These are phyloP conservation scores for Skeletonema tropicum DNA, from an alignment of 108 stramenopile species.

Conservation along the genomic window DNA sequence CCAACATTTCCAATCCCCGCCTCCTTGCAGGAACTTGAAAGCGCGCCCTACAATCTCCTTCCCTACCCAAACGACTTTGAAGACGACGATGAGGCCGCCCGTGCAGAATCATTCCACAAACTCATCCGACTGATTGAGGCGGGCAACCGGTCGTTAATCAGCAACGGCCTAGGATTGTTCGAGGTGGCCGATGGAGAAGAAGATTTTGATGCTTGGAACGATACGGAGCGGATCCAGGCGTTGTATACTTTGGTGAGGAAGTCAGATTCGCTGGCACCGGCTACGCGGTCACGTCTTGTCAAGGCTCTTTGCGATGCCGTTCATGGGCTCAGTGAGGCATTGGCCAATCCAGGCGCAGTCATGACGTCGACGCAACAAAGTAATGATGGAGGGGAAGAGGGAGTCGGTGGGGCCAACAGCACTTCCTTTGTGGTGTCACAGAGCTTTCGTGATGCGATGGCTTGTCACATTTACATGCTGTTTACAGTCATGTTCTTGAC, in stretches of 20 bases:
- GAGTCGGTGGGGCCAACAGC: conserved; percentile 6
- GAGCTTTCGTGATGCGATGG: conserved; percentile 74
- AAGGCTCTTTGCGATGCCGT: conserved; percentile 66
- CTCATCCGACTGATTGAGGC: conserved; percentile 63
- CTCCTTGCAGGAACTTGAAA: conserved; percentile 81
- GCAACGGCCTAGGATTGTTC: conserved; percentile 59
- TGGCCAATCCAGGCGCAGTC: conserved; percentile 26
- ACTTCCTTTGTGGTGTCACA: conserved; percentile 57
- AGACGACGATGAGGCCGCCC: conserved; percentile 80
- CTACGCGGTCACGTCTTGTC: conserved; percentile 60
- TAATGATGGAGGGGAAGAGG: conserved; percentile 8
- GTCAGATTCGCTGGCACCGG: conserved; percentile 52
- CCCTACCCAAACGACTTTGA: conserved; percentile 90
- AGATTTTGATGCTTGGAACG: conserved; percentile 60
- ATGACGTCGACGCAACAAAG: neutral
- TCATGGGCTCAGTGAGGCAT: conserved; percentile 48
- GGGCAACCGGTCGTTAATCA: conserved; percentile 60
- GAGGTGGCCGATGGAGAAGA: conserved; percentile 48
- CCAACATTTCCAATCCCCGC: conserved; percentile 77
- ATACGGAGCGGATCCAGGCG: conserved; percentile 73
- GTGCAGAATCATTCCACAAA: conserved; percentile 78
- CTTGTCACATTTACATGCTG: conserved; percentile 89
- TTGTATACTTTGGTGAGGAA: conserved; percentile 84
- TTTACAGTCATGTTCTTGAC: conserved; percentile 86
- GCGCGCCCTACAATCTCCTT: conserved; percentile 84